Evolutionary conservation across 208 protist species (phyloP).

Genomic region (Trypanosoma scelopori): DNA sequence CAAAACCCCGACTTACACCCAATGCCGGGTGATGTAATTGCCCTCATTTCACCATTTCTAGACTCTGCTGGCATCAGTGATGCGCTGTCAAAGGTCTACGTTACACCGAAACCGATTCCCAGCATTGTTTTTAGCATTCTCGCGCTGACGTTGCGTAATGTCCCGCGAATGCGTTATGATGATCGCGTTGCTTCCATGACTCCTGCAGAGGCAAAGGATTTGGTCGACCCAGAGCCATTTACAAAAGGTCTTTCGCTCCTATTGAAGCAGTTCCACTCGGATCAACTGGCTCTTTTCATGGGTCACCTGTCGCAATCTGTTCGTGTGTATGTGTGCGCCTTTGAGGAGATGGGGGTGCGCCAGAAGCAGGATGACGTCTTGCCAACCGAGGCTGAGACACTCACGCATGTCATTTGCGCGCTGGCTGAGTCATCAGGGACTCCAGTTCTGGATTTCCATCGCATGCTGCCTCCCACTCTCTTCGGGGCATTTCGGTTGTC

Average conservation of each 20-base stretch:
- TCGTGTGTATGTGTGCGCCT: slow-evolving; percentile 37
- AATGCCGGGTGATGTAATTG: slow-evolving; percentile 77
- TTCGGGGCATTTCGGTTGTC: slow-evolving; percentile 20
- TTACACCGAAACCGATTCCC: slow-evolving; percentile 66
- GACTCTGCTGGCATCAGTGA: slow-evolving; percentile 86
- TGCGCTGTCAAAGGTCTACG: slow-evolving; percentile 83
- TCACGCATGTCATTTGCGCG: slow-evolving; percentile 30
- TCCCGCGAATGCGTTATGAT: slow-evolving; percentile 67
- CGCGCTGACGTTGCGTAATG: slow-evolving; percentile 60
- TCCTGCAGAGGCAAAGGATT: slow-evolving; percentile 43
- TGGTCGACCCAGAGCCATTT: slow-evolving; percentile 85
- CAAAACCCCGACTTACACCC: slow-evolving; percentile 49
- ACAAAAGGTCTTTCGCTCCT: slow-evolving; percentile 88
- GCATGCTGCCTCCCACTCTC: slow-evolving; percentile 26
- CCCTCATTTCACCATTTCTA: slow-evolving; percentile 67
- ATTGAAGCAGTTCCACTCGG: slow-evolving; percentile 93
- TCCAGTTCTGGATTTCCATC: slow-evolving; percentile 25
- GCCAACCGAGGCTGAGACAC: slow-evolving; percentile 37
- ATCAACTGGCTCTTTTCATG: slow-evolving; percentile 75
- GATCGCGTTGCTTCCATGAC: slow-evolving; percentile 48
- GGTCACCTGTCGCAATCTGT: slow-evolving; percentile 85
- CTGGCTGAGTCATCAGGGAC: slow-evolving; percentile 23
- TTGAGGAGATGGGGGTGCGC: slow-evolving; percentile 8
- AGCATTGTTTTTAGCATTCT: slow-evolving; percentile 81
- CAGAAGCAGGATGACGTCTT: slow-evolving; percentile 31